Base-by-base conservation (phyloP, 306 rosid species). In the Begonia fuchsioides region DNA sequence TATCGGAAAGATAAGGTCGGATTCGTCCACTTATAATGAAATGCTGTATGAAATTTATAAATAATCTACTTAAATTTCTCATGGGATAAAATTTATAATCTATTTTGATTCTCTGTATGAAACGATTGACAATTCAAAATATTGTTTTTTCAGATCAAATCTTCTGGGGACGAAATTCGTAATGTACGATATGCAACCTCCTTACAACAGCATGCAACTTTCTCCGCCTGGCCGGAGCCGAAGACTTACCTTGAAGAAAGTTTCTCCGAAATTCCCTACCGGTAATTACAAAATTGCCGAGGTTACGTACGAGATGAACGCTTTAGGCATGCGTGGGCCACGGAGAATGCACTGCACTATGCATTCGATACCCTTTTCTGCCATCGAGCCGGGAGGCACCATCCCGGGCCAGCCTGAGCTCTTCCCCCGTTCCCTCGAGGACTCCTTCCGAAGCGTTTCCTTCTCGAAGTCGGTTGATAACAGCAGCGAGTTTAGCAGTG, bases 141-240 rank as follows among this genome's bases (percentile, higher is more conserved):
- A n/a, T n/a, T n/a, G n/a, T 54, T 26, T 26, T 20, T 45, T 62
- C 93, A 90, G 97, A 65, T 81, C 97, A 53, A 90, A 90, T 68
- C 83, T 90, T 61, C 86, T 90, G 40, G 97, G 97, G 51, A 90
- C 97, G 38, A 84, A 79, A 49, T 90, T 84, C 71, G 74, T 82
- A 32, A 74, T 90, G 47, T 81, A 84, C 38, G 97, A 90, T 55
- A 81, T 92, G 7, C 95, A 84, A 61, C 95, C 93, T 46, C 79
- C 93, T 41, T 81, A 57, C 61, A 52, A 68, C 65, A 59, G 82
- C 17, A 65, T 81, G 13, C 74, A 73, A 39, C 60, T 72, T 49
- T 76, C 76, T 18, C 79, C 88, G 40, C 74, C 77, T 0, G 94
- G 88, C 16, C 83, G 72, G 57, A 76, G 95, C 72, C 86, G 82